Evolutionary conservation across 2,329 filamentous ascomycete genomes (phyloP).

Genomic region (Sporothrix variecibatus): DNA sequence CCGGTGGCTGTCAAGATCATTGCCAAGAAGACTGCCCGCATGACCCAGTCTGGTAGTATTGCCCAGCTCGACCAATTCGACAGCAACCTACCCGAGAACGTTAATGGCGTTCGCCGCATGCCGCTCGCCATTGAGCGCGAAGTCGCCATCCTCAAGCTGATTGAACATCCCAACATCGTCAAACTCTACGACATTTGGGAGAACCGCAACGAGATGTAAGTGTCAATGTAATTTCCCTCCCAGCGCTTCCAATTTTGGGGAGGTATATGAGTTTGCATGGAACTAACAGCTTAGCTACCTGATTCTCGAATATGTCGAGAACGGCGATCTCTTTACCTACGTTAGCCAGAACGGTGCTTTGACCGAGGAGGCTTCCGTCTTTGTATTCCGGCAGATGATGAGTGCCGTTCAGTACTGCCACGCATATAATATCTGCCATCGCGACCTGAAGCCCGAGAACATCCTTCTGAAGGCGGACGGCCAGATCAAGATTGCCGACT

Average conservation of each 20-base stretch:
- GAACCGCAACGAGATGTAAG: conserved; percentile 90
- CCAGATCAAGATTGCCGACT: conserved; percentile 92
- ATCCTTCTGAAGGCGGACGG: conserved; percentile 78
- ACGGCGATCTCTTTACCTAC: conserved; percentile 80
- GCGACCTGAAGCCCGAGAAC: conserved; percentile 96
- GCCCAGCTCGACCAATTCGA: conserved; percentile 78
- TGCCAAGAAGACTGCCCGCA: conserved; percentile 75
- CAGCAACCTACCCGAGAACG: conserved; percentile 54
- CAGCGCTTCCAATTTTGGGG: neutral
- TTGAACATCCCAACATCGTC: conserved; percentile 93
- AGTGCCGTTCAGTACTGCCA: conserved; percentile 91
- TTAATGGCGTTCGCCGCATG: conserved; percentile 67
- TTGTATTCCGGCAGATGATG: conserved; percentile 90
- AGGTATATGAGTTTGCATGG: neutral
- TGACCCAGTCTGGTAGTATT: conserved; percentile 83
- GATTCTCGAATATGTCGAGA: conserved; percentile 86
- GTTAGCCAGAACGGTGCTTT: conserved; percentile 75
- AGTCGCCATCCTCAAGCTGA: conserved; percentile 94
- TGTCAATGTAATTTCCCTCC: conserved; percentile 25
- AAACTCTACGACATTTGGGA: conserved; percentile 97
- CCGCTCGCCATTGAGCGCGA: conserved; percentile 91
- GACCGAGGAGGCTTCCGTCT: conserved; percentile 76
- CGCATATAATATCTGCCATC: conserved; percentile 90
- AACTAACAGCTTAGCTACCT: conserved; percentile 66
- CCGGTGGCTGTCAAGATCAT: conserved; percentile 95